Evolutionary conservation across 2,329 filamentous ascomycete genomes (phyloP).

Genomic region (Aquanectria penicillioides): DNA sequence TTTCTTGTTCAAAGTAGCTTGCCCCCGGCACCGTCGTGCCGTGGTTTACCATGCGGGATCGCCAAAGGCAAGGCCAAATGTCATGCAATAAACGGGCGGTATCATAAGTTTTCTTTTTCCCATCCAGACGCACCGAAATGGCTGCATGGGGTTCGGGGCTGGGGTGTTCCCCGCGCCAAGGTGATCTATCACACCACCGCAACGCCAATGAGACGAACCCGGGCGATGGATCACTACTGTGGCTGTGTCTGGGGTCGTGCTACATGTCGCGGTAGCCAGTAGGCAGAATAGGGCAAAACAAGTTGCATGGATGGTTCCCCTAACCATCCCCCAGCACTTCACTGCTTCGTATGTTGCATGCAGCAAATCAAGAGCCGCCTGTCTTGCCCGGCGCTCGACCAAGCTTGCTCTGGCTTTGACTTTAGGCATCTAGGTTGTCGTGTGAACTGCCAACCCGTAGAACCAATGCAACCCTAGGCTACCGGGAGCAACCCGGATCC

Average conservation of each 20-base stretch:
- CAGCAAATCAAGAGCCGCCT: neutral
- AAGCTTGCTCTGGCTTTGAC: too few species aligned
- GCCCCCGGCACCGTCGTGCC: neutral
- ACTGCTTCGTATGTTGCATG: conserved; percentile 8
- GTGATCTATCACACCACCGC: conserved; percentile 18
- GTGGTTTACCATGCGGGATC: neutral
- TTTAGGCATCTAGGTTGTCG: too few species aligned
- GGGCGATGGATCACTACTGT: neutral
- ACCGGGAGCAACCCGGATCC: too few species aligned
- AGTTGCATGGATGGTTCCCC: neutral
- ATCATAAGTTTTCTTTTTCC: conserved; percentile 8
- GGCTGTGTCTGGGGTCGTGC: conserved; percentile 10
- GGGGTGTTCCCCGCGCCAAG: conserved; percentile 5
- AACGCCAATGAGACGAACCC: neutral
- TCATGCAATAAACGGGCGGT: neutral
- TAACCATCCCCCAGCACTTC: neutral
- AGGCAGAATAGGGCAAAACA: neutral
- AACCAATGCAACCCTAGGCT: too few species aligned
- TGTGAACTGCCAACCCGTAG: too few species aligned
- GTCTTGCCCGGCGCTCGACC: neutral
- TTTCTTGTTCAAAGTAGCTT: neutral
- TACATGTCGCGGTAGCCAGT: conserved; percentile 13
- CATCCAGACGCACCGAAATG: neutral
- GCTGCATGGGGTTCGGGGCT: neutral
- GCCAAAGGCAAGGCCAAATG: neutral